Evolutionary conservation across 768 basidiomycete genomes (phyloP), one percentile per base, ranked within the genome.

Genomic region (Trametes coccinea): DNA sequence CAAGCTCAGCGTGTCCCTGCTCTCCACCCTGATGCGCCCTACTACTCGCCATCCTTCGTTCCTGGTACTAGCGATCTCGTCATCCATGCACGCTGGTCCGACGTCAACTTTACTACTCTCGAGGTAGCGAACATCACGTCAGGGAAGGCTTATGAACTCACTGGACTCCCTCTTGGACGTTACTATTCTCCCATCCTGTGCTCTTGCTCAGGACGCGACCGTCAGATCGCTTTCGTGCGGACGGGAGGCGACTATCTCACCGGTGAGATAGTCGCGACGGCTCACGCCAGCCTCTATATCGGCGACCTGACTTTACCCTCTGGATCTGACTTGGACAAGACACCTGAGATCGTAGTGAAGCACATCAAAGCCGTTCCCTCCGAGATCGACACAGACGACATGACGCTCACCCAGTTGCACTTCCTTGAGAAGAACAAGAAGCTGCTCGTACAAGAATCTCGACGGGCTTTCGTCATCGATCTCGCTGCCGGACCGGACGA

Each of bases 11-110:
- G 39, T 2, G 71, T 79, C 10, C 87, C 88, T 7, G 77, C 80
- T n/a, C 71, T 82, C 4, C 70, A 85, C 53, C 59, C 77, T 10
- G 70, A 72, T 5, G 77, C 75, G 34, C 67, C 70, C 2, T 90
- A 91, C 66, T 88, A 87, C 62, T 87, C 88, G 0, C 89, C 89
- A 2, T 79, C 83, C 4, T 89, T 90, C 68, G 79, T 87, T n/a
- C 78, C 76, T 48, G 78, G 79, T 22, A 69, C 75, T 3, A 73
- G 76, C 22, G 73, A 84, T 57, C 70, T 88, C 27, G 71, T 89
- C 10, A 69, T 91, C 14, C 89, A 89, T 53, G 81, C 82, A 3
- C 82, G 86, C 11, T 90, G 89, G 89, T 89, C 88, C 0, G 81
- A 89, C 67, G 73, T 75, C 6, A 69, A 78, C 57, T 88, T 88